Percentiles rank a stretch among this genome's conserved stretches.
Evolutionary conservation across 345 rosid species (phyloP).

Genomic region (Sisymbrium altissimum): DNA sequence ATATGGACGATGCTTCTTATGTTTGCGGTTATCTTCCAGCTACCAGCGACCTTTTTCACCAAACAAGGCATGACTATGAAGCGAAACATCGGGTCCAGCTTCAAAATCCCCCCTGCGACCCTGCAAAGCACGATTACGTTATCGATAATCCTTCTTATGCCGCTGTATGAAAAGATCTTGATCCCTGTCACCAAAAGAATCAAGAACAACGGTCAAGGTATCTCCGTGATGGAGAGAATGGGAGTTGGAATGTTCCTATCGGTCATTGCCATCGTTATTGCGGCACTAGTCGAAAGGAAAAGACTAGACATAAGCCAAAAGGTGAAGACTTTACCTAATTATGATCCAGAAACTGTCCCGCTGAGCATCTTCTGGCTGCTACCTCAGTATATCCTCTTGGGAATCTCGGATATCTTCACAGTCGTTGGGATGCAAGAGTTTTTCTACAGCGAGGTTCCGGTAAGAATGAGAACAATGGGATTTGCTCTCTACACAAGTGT

Average conservation of each 20-base stretch:
- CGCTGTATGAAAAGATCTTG: constrained; percentile 61
- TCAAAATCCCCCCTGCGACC: constrained; percentile 91
- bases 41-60: constrained; percentile 80
- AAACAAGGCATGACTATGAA: constrained; percentile 89
- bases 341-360: constrained; percentile 37
- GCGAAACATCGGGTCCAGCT: constrained; percentile 54
- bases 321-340: constrained; percentile 24
- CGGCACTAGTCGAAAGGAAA: constrained; percentile 70
- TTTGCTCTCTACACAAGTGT: constrained; percentile 88
- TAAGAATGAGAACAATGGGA: constrained; percentile 85
- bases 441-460: constrained; percentile 84
- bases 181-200: constrained; percentile 49
- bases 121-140: constrained; percentile 78
- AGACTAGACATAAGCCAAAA: constrained; percentile 49
- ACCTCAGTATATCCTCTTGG: constrained; percentile 83
- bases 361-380: constrained; percentile 79
- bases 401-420: constrained; percentile 86
- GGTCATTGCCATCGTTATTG: constrained; percentile 68
- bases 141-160: constrained; percentile 88
- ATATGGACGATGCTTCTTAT: constrained; percentile 88
- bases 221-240: constrained; percentile 76
- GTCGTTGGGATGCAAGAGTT: constrained; percentile 99
- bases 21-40: constrained; percentile 91
- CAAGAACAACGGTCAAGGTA: constrained; percentile 48
- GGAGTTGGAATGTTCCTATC: constrained; percentile 87